Evolutionary conservation across 192 early-diverging fungal genomes (phyloP), one percentile per base, ranked within the genome.

Genomic region (Backusella tuberculispora): DNA sequence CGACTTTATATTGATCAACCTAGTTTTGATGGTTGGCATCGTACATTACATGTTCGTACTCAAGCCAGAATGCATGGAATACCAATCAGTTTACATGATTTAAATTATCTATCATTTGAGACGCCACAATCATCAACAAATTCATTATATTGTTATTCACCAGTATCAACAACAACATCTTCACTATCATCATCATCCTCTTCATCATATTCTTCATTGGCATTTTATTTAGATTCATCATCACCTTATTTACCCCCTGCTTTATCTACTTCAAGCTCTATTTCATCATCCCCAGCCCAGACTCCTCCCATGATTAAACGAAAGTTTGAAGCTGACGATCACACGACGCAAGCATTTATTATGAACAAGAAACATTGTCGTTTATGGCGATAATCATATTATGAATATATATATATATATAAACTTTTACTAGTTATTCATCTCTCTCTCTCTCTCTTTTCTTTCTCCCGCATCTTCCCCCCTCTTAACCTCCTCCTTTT

Each of bases 1-100:
- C 87, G 89, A 41, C 86, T 97, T 40, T 91, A 85, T 82, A 90
- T 95, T 48, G 53, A 68, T 14, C 73, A 78, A 48, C 42, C 75
- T n/a, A 72, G 60, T 3, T 81, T 81, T 78, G 80, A 81, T 34
- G 63, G 75, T 43, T 81, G 80, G 80, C 72, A 81, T 50, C 48
- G 46, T 26, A 67, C 78, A 38, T 69, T 81, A 6, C 72, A 81
- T 60, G 19, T 60, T 15, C 76, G 74, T n/a, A 69, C 74, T 34
- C 38, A 74, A 3, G 53, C 53, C 24, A 60, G 53, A 60, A 60
- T 60, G 53, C 53, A 60, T 60, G 53, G 53, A 9, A 12, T 60
- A 12, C 53, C 53, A 24, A 60, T 60, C 53, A 19, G 24, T 60
- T 24, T 60, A 12, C 21, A 60, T 12, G 53, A 60, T 60, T 60